These are phyloP conservation scores for Pichia sp. DNA, from an alignment of 1,139 yeast genomes.

Conservation along the genomic window DNA sequence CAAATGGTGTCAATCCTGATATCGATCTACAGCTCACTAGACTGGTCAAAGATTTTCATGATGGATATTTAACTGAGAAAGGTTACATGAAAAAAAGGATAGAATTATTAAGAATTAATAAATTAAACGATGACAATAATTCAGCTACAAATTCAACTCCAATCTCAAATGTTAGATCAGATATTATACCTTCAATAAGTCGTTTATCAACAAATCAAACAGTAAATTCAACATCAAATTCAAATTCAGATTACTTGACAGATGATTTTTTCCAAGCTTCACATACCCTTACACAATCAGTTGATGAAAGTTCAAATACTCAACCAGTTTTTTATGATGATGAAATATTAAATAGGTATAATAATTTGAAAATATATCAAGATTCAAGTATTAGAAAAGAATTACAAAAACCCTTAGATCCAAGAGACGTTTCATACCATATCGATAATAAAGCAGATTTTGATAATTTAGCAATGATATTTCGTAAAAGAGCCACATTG, in stretches of 20 bases:
- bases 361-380: conserved; percentile 5
- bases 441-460: conserved; percentile 29
- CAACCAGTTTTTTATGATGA: conserved; percentile 10
- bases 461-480: conserved; percentile 63
- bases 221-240: not conserved
- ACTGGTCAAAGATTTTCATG: conserved; percentile 46
- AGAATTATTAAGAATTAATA: conserved; percentile 21
- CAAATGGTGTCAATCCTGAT: conserved; percentile 33
- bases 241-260: conserved; percentile 1
- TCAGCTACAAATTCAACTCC: not conserved
- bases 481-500: conserved; percentile 63
- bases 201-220: not conserved
- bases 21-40: conserved; percentile 35
- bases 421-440: conserved; percentile 40
- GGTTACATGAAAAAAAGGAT: conserved; percentile 58
- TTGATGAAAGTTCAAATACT: conserved; percentile 11
- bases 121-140: not conserved
- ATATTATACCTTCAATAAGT: too few relatives aligned
- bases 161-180: too few relatives aligned
- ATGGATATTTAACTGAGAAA: conserved; percentile 63
- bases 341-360: conserved; percentile 9
- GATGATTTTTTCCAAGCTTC: conserved; percentile 14
- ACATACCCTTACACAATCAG: conserved; percentile 5
- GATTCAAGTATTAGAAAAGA: conserved; percentile 20
- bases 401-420: conserved; percentile 53